phyloP scores from a whole-genome alignment of 2,329 filamentous ascomycete species.

The Aurifilum marmelostoma region DNA sequence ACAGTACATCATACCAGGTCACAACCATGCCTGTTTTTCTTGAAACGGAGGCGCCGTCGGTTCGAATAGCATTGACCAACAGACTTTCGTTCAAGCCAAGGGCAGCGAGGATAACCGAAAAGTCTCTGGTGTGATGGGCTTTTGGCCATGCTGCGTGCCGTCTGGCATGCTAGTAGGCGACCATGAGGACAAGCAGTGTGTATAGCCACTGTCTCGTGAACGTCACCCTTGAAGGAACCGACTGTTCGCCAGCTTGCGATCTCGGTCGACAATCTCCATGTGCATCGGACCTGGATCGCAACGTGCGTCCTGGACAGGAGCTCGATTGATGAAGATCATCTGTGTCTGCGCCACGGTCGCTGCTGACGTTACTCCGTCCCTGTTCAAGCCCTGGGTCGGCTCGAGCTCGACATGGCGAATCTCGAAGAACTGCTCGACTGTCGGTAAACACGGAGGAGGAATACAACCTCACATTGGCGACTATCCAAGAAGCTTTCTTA shows the following conservation, averaged over 20 bases:
- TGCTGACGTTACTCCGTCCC: not conserved
- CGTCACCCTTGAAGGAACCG: not conserved
- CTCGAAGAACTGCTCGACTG: constrained; percentile 10
- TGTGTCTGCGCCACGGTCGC: not conserved
- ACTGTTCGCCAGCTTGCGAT: not conserved
- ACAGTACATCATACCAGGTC: not conserved
- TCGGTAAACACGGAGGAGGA: not conserved
- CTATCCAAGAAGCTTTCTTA: not conserved
- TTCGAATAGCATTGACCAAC: not conserved
- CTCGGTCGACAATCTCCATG: not conserved
- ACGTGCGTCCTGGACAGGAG: not conserved
- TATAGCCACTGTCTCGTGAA: not conserved
- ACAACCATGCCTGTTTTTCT: not conserved
- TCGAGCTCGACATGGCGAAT: not conserved
- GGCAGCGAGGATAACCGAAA: not conserved
- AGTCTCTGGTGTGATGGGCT: not conserved
- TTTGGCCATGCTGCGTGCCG: not conserved
- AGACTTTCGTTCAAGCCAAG: not conserved
- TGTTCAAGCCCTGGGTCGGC: constrained; percentile 4
- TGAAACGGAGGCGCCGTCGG: not conserved
- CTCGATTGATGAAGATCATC: not conserved
- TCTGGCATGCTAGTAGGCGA: not conserved
- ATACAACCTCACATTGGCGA: not conserved
- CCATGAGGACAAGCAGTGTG: not conserved
- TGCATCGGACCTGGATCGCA: not conserved